phyloP scores from a whole-genome alignment of 306 rosid species.

The Lathyrus oleraceus region DNA sequence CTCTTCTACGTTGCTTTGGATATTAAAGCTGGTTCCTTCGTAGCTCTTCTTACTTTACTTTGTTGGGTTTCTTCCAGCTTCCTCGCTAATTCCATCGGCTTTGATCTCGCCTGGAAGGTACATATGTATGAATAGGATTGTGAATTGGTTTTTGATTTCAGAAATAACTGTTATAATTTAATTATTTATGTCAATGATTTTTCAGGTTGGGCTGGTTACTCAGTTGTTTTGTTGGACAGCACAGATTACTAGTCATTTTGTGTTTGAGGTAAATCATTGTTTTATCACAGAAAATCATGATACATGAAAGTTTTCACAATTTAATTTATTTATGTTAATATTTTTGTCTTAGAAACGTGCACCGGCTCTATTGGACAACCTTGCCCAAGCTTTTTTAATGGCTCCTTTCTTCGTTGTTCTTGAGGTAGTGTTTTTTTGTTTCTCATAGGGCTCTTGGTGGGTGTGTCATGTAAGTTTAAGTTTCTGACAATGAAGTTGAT shows the following conservation, averaged over 20 bases:
- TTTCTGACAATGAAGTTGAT: neutral
- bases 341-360: conserved; percentile 71
- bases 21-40: too few relatives aligned
- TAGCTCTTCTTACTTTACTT: too few relatives aligned
- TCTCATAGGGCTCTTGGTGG: neutral
- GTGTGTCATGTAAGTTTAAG: neutral
- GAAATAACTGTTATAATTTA: neutral
- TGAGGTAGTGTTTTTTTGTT: conserved; percentile 52
- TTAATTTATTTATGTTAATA: conserved; percentile 6
- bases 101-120: too few relatives aligned
- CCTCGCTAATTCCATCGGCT: too few relatives aligned
- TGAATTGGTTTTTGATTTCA: neutral
- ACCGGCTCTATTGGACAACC: conserved; percentile 90
- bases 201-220: conserved; percentile 73
- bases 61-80: too few relatives aligned
- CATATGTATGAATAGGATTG: too few relatives aligned
- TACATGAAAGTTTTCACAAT: conserved; percentile 3
- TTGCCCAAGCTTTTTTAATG: conserved; percentile 83
- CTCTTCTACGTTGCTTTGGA: too few relatives aligned
- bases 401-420: conserved; percentile 84
- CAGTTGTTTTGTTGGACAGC: conserved; percentile 86
- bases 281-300: conserved; percentile 9
- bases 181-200: conserved; percentile 4
- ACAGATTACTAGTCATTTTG: conserved; percentile 88
- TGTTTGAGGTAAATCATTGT: conserved; percentile 69